A percentile compares a stretch with the other conserved stretches of the same genome.
Conservation (phyloP, 2,329 filamentous ascomycete genomes). For the Apiospora pterosperma region DNA sequence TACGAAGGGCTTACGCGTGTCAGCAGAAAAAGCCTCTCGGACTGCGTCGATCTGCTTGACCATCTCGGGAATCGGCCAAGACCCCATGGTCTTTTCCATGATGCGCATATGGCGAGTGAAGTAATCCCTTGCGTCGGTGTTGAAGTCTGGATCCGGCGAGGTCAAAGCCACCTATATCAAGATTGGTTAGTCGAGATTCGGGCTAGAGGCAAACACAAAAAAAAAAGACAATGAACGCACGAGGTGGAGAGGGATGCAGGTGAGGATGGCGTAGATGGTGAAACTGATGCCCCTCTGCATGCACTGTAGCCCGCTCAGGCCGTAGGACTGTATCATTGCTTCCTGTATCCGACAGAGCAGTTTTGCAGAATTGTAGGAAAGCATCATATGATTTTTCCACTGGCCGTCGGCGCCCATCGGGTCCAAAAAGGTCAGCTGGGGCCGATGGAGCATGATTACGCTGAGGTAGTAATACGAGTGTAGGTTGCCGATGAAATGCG, state of each 20-base stretch:
- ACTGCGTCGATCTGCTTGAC: slow-evolving; percentile 86
- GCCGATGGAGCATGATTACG: slow-evolving; percentile 82
- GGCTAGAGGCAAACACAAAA: neutral
- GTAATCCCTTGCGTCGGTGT: slow-evolving; percentile 79
- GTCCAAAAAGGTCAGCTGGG: slow-evolving; percentile 77
- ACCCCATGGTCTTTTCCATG: slow-evolving; percentile 76
- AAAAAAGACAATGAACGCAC: slow-evolving; percentile 51
- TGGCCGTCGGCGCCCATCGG: slow-evolving; percentile 65
- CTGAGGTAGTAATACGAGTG: slow-evolving; percentile 86
- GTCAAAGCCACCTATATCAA: slow-evolving; percentile 77
- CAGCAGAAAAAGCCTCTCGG: slow-evolving; percentile 85
- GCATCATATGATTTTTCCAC: slow-evolving; percentile 85
- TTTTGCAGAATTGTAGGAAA: slow-evolving; percentile 83
- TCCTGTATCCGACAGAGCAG: slow-evolving; percentile 84
- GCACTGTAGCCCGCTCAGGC: slow-evolving; percentile 76
- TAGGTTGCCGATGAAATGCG: slow-evolving; percentile 84
- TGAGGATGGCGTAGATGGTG: slow-evolving; percentile 87
- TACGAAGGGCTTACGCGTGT: slow-evolving; percentile 80
- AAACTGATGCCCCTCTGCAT: slow-evolving; percentile 96
- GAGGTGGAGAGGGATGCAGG: slow-evolving; percentile 88
- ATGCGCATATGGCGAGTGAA: slow-evolving; percentile 94
- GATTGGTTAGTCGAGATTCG: slow-evolving; percentile 9
- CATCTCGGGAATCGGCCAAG: slow-evolving; percentile 87
- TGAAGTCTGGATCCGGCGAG: slow-evolving; percentile 86
- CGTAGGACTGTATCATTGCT: slow-evolving; percentile 71